Percentiles rank a stretch among this genome's conserved stretches.
Evolutionary conservation across 1,284 basidiomycete genomes (phyloP).

Genomic region (Sanghuangporus weigelae): DNA sequence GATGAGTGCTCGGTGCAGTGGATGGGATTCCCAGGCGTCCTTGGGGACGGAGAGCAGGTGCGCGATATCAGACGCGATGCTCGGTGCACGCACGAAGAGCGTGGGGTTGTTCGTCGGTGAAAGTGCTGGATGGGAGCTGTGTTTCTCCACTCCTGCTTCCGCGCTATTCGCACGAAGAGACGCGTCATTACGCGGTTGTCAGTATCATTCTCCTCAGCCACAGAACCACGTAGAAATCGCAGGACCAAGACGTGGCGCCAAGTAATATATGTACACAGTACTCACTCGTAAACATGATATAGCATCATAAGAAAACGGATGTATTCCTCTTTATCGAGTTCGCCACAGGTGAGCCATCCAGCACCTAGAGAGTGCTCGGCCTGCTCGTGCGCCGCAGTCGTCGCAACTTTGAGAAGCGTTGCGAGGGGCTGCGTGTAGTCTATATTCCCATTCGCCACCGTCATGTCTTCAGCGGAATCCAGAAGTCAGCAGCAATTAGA

Average conservation of each 20-base stretch:
- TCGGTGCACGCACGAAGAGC: conserved; percentile 55
- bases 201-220: too few relatives aligned
- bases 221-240: neutral
- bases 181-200: neutral
- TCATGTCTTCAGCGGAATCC: conserved; percentile 1
- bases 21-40: conserved; percentile 50
- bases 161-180: conserved; percentile 33
- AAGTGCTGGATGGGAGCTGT: conserved; percentile 57
- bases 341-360: conserved; percentile 52
- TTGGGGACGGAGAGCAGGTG: conserved; percentile 54
- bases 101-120: conserved; percentile 69
- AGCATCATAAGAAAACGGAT: conserved; percentile 69
- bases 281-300: conserved; percentile 76
- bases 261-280: conserved; percentile 21
- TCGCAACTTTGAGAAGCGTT: conserved; percentile 46
- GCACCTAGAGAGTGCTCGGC: conserved; percentile 60
- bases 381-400: conserved; percentile 55
- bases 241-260: neutral
- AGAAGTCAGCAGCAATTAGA: too few relatives aligned
- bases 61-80: conserved; percentile 63
- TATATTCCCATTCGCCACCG: neutral
- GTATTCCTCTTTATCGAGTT: conserved; percentile 62
- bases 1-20: conserved; percentile 42
- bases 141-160: conserved; percentile 58
- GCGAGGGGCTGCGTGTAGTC: conserved; percentile 29